Percentiles rank a stretch among this genome's conserved stretches.
Conservation (phyloP, 1,284 basidiomycete genomes). For the Mycena sp. region DNA sequence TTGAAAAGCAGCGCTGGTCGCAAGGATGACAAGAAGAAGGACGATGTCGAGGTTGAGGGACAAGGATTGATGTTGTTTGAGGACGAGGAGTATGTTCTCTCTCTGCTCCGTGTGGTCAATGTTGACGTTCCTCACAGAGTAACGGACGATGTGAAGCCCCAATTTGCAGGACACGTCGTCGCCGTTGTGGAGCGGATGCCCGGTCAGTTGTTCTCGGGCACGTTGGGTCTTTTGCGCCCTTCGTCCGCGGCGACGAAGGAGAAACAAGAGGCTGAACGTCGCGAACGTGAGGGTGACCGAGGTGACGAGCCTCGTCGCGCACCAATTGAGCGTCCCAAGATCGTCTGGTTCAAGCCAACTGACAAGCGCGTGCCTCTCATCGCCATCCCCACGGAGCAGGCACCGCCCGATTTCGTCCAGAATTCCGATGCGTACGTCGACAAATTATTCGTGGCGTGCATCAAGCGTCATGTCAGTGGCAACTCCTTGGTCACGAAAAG, state of each 20-base stretch:
- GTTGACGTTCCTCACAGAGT: conserved; percentile 62
- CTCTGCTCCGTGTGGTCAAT: conserved; percentile 10
- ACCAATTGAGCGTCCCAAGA: conserved; percentile 93
- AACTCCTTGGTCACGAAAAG: conserved; percentile 22
- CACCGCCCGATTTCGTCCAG: conserved; percentile 95
- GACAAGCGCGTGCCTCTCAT: conserved; percentile 99
- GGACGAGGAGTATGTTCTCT: conserved; percentile 85
- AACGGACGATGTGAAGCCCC: conserved; percentile 96
- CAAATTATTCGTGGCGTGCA: conserved; percentile 96
- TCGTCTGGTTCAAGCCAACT: conserved; percentile 99
- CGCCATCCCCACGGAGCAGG: conserved; percentile 99
- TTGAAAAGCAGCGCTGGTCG: conserved; percentile 78
- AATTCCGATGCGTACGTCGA: conserved; percentile 92
- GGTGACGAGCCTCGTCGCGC: conserved; percentile 81
- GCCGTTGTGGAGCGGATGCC: conserved; percentile 99
- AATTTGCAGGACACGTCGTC: conserved; percentile 97
- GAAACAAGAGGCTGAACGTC: conserved; percentile 98
- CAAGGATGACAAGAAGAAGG: conserved; percentile 99
- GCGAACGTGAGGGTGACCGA: conserved; percentile 93
- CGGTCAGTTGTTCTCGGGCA: conserved; percentile 98
- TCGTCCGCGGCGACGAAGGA: conserved; percentile 99
- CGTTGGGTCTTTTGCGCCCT: conserved; percentile 93
- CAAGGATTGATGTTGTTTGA: conserved; percentile 97
- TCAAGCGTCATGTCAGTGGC: conserved; percentile 89
- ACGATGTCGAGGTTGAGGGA: conserved; percentile 99